phyloP scores from a whole-genome alignment of 2,329 filamentous ascomycete genomes.

The Didymella pomorum region DNA sequence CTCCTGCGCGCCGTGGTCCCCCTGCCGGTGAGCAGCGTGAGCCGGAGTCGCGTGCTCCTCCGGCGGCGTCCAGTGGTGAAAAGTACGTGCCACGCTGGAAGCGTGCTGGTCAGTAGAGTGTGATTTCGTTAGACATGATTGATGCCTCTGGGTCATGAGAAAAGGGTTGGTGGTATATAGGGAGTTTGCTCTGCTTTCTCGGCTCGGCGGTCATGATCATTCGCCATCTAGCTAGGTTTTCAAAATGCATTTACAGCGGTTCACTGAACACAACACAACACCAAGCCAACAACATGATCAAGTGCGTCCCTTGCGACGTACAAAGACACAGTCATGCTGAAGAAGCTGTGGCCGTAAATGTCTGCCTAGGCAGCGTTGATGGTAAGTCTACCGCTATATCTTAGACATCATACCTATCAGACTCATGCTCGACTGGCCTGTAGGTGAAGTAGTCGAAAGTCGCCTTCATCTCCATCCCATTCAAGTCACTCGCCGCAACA shows the following conservation, averaged over 20 bases:
- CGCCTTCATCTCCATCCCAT: conserved; percentile 39
- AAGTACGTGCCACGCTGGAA: conserved; percentile 54
- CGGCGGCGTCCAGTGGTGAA: conserved; percentile 43
- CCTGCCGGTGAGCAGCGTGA: conserved; percentile 37
- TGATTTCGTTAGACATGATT: conserved; percentile 23
- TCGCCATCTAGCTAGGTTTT: conserved; percentile 11
- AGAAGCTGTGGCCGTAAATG: neutral
- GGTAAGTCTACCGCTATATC: neutral
- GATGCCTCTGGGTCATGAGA: conserved; percentile 23
- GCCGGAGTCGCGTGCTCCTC: conserved; percentile 34
- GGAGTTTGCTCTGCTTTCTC: conserved; percentile 23
- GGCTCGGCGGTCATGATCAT: conserved; percentile 17
- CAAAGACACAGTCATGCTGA: neutral
- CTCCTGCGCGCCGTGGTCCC: conserved; percentile 38
- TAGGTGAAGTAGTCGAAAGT: conserved; percentile 47
- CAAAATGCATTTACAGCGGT: conserved; percentile 22
- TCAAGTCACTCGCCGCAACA: conserved; percentile 45
- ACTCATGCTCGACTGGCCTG: conserved; percentile 38
- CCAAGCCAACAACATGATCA: neutral
- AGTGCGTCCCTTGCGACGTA: neutral
- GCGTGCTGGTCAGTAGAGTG: conserved; percentile 26
- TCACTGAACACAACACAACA: conserved; percentile 1
- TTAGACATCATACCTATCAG: conserved; percentile 43
- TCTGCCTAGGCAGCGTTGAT: neutral
- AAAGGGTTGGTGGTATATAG: conserved; percentile 20